A percentile compares a stretch with the other conserved stretches of the same genome.
Evolutionary conservation across 2,329 filamentous ascomycete genomes (phyloP).

Genomic region (Metarhizium robertsii): DNA sequence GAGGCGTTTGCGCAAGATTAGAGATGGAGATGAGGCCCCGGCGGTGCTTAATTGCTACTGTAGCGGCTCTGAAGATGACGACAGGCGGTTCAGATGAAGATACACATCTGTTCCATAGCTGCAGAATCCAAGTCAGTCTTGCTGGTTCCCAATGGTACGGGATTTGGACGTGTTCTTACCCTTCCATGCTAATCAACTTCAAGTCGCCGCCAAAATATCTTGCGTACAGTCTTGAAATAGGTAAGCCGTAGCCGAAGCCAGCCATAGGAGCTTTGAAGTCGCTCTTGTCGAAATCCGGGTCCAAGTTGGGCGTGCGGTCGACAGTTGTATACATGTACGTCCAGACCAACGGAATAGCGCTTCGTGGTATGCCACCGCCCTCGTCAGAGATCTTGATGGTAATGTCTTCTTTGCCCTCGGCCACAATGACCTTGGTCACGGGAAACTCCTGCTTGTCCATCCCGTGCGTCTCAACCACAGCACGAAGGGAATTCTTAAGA

Average conservation of each 20-base stretch:
- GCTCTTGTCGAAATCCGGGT: constrained; percentile 97
- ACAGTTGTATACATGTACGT: constrained; percentile 99
- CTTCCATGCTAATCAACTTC: constrained; percentile 98
- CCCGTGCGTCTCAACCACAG: constrained; percentile 91
- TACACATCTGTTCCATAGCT: constrained; percentile 98
- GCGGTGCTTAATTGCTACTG: constrained; percentile 72
- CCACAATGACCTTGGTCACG: constrained; percentile 93
- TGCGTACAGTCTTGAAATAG: constrained; percentile 88
- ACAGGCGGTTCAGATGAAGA: constrained; percentile 91
- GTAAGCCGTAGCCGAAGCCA: constrained; percentile 94
- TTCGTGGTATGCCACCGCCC: constrained; percentile 88
- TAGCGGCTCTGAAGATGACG: constrained; percentile 88
- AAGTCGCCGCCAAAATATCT: constrained; percentile 95
- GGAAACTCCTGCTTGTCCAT: constrained; percentile 94
- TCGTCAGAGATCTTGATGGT: constrained; percentile 98
- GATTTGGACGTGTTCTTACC: constrained; percentile 47
- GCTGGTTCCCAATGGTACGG: constrained; percentile 6
- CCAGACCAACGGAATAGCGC: constrained; percentile 94
- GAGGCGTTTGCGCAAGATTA: constrained; percentile 53
- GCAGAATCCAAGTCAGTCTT: constrained; percentile 9
- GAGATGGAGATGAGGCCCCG: constrained; percentile 22
- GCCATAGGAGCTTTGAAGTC: constrained; percentile 99
- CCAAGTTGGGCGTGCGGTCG: constrained; percentile 85
- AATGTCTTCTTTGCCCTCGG: constrained; percentile 96
- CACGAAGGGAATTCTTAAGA: constrained; percentile 93